Evolutionary conservation across 768 basidiomycete genomes (phyloP), one percentile per base, ranked within the genome.

Genomic region (Mycena polygramma): DNA sequence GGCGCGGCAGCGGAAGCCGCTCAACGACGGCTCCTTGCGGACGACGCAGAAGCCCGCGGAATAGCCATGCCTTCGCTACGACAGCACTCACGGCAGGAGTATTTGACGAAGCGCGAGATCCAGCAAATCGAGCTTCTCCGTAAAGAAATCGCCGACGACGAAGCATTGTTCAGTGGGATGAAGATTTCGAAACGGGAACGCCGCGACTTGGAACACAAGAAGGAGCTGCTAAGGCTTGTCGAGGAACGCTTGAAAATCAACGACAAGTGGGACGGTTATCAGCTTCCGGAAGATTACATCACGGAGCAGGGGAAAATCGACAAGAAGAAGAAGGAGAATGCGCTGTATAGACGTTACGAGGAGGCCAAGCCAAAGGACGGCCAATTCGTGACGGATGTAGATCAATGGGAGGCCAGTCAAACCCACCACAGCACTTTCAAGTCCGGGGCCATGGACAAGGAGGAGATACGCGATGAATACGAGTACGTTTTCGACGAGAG

Each of bases 231-330:
- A 7, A 88, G 89, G 63, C 88, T 99, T 53, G 97, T 97, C 63
- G 97, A 99, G 81, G 97, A 97, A 78, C 90, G 97, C 36, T 85
- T 97, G 71, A 92, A 91, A 77, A 98, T 99, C 66, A 94, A 95
- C 79, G 98, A 99, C 83, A 95, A 94, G 71, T 95, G 87, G 82
- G 98, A 99, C 70, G 97, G 97, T 10, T 99, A 99, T 78, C 91
- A 93, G 82, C 88, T 99, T 51, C 98, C 98, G 0, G 98, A 99
- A 74, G 98, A 99, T 80, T 99, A 99, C 79, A 88, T 99, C 75
- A 99, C 98, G 0, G 97, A 97, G 76, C 96, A 98, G 79, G 98
- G 98, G 36, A 98, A 97, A 82, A 96, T 99, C 69, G 97, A 99
- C 87, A 93, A 91, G 82, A 96, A 98, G 86, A 95, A 94, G 82